phyloP scores from a whole-genome alignment of 306 rosid species.

The Rubus idaeus region DNA sequence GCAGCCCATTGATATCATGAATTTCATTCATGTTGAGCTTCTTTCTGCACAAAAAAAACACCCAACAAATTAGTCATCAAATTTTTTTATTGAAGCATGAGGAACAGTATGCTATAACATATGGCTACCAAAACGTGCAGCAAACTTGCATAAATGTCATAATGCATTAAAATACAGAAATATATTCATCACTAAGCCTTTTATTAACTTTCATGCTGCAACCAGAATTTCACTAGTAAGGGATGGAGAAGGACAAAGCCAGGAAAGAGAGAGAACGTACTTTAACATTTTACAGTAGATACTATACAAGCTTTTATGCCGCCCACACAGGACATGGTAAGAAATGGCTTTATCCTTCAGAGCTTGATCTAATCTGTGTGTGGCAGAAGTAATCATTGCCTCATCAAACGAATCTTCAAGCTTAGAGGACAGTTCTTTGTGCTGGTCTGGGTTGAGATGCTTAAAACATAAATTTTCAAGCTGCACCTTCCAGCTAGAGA shows the following conservation, averaged over 20 bases:
- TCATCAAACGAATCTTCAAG: constrained; percentile 77
- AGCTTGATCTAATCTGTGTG: constrained; percentile 55
- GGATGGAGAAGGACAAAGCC: not conserved
- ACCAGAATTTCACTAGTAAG: not conserved
- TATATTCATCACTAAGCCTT: not conserved
- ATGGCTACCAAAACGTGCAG: constrained; percentile 1
- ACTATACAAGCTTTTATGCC: constrained; percentile 94
- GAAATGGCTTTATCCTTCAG: constrained; percentile 70
- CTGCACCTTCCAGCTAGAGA: constrained; percentile 88
- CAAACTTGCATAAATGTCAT: not conserved
- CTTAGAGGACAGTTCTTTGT: constrained; percentile 69
- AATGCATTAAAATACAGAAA: not conserved
- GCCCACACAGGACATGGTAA: constrained; percentile 75
- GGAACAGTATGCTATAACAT: constrained; percentile 10
- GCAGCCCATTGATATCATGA: constrained; percentile 91
- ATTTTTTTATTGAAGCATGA: constrained; percentile 4
- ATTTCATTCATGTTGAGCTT: constrained; percentile 76
- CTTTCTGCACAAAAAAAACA: constrained; percentile 58
- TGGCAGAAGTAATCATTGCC: constrained; percentile 73
- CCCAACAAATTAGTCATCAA: constrained; percentile 14
- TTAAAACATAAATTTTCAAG: constrained; percentile 85
- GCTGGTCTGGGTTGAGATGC: constrained; percentile 74
- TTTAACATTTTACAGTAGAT: constrained; percentile 82
- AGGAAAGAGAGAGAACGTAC: constrained; percentile 42
- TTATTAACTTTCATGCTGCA: constrained; percentile 1